phyloP scores from a whole-genome alignment of 2,329 filamentous ascomycete species.

The Tolypocladium cylindrosporum region DNA sequence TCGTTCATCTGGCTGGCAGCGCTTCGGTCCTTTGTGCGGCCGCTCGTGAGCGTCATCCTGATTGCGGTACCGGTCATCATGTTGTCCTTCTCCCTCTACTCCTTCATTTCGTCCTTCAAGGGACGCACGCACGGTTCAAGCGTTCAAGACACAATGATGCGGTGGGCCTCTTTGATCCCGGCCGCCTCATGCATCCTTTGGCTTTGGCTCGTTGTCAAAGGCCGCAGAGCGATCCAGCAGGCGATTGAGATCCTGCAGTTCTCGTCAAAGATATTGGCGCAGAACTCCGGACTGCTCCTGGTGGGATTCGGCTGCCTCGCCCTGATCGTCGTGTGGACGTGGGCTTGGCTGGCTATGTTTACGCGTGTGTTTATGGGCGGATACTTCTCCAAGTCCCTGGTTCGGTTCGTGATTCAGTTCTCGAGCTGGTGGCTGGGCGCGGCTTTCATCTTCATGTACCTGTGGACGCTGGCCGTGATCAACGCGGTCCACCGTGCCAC shows the following conservation, averaged over 20 bases:
- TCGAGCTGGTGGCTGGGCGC: constrained; percentile 93
- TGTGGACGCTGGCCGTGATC: constrained; percentile 86
- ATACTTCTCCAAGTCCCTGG: constrained; percentile 55
- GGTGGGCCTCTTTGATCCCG: constrained; percentile 74
- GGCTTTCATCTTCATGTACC: constrained; percentile 87
- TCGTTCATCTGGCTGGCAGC: constrained; percentile 86
- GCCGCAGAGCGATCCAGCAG: constrained; percentile 69
- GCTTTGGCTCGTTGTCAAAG: constrained; percentile 74
- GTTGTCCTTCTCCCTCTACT: constrained; percentile 83
- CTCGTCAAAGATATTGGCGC: constrained; percentile 73
- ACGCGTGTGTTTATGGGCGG: constrained; percentile 91
- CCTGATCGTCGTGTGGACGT: constrained; percentile 79
- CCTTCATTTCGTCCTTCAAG: constrained; percentile 82
- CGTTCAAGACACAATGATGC: constrained; percentile 82
- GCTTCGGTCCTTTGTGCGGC: constrained; percentile 76
- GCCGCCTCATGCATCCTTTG: constrained; percentile 64
- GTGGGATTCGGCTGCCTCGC: constrained; percentile 73
- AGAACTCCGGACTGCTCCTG: constrained; percentile 71
- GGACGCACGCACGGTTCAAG: constrained; percentile 63
- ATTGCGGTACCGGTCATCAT: constrained; percentile 79
- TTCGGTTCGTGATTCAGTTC: constrained; percentile 67
- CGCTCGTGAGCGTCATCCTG: constrained; percentile 71
- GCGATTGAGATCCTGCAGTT: constrained; percentile 89
- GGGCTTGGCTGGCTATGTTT: constrained; percentile 96
- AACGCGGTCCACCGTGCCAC: constrained; percentile 83